Percentiles rank a stretch among this genome's conserved stretches.
Conservation (phyloP, 2,329 filamentous ascomycete species). For the Paracorniculantispora psalliotae region DNA sequence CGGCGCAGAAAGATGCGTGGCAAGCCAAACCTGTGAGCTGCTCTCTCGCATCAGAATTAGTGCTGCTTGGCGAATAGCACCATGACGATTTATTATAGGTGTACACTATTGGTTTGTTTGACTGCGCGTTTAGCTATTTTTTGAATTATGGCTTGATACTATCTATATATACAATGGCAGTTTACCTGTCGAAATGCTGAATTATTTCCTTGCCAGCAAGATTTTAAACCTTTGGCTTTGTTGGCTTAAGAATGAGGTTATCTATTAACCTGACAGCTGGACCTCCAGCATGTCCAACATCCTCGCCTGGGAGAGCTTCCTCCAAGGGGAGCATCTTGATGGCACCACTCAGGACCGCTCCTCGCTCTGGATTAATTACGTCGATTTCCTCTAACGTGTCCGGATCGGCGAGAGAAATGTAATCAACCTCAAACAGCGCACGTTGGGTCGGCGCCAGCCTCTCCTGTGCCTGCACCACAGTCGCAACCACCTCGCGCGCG, state of each 20-base stretch:
- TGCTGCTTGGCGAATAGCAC: background rate
- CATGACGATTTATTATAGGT: background rate
- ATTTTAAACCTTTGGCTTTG: background rate
- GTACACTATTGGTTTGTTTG: constrained; percentile 1
- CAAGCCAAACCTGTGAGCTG: constrained; percentile 44
- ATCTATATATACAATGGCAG: constrained; percentile 5
- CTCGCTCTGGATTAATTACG: constrained; percentile 60
- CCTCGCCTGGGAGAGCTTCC: constrained; percentile 62
- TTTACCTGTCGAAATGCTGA: background rate
- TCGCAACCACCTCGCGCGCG: constrained; percentile 56
- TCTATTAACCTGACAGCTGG: constrained; percentile 86
- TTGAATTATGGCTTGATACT: background rate
- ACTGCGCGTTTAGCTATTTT: background rate
- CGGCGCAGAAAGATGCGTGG: constrained; percentile 45
- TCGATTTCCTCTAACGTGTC: constrained; percentile 76
- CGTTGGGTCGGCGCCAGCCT: constrained; percentile 54
- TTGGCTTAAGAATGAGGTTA: constrained; percentile 69
- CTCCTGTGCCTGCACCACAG: constrained; percentile 56
- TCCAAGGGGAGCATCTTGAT: constrained; percentile 85
- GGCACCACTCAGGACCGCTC: constrained; percentile 84
- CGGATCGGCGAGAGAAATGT: constrained; percentile 85
- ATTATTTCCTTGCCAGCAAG: background rate
- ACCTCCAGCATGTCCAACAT: constrained; percentile 66
- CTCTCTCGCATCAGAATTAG: no score
- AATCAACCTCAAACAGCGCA: constrained; percentile 78